These are phyloP conservation scores for Pichia membranifaciens DNA, from an alignment of 805 yeast species.

Conservation along the genomic window DNA sequence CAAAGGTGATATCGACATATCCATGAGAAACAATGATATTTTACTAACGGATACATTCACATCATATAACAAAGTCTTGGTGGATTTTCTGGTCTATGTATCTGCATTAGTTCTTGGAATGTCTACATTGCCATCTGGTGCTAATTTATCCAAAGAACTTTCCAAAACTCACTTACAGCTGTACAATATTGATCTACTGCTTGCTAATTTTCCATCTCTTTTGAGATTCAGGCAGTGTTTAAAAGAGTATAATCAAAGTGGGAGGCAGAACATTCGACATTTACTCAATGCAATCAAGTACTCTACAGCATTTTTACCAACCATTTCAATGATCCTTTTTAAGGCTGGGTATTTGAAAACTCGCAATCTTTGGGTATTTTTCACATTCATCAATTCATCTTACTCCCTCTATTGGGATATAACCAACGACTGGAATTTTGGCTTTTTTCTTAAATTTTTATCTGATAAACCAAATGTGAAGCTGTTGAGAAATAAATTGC, in stretches of 20 bases:
- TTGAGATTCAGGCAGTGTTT: slow-evolving; percentile 81
- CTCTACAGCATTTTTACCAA: slow-evolving; percentile 52
- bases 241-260: slow-evolving; percentile 52
- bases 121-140: slow-evolving; percentile 29
- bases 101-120: slow-evolving; percentile 38
- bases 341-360: slow-evolving; percentile 23
- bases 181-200: slow-evolving; percentile 27
- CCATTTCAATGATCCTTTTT: slow-evolving; percentile 32
- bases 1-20: slow-evolving; percentile 53
- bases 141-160: slow-evolving; percentile 19
- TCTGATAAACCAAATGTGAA: slow-evolving; percentile 15
- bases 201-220: slow-evolving; percentile 51
- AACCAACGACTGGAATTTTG: slow-evolving; percentile 80
- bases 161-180: slow-evolving; percentile 27
- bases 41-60: slow-evolving; percentile 79
- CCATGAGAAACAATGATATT: slow-evolving; percentile 70
- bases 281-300: slow-evolving; percentile 73
- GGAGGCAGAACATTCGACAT: slow-evolving; percentile 44
- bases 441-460: slow-evolving; percentile 38
- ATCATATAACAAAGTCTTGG: slow-evolving; percentile 69
- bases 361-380: slow-evolving; percentile 39
- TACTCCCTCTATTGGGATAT: slow-evolving; percentile 90
- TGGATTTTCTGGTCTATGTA: slow-evolving; percentile 58
- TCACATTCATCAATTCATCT: slow-evolving; percentile 54
- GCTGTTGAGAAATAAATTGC: slow-evolving; percentile 27